Evolutionary conservation across 2,329 filamentous ascomycete species (phyloP).

Genomic region (Diaporthe sp.): DNA sequence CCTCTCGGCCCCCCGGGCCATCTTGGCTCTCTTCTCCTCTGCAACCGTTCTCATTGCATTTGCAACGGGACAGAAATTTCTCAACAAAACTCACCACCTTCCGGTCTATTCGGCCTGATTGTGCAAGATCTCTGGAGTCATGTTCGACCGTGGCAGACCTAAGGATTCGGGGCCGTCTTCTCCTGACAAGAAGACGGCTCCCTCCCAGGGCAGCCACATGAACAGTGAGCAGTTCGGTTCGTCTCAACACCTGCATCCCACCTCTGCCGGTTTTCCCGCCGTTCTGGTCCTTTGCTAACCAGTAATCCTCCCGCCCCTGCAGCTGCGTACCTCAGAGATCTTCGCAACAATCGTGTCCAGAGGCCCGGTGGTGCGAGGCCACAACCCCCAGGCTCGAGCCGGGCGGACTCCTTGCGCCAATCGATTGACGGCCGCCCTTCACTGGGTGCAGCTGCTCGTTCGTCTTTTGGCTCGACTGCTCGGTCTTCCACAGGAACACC

Average conservation of each 20-base stretch:
- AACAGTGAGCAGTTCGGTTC: constrained; percentile 74
- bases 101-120: constrained; percentile 36
- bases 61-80: constrained; percentile 33
- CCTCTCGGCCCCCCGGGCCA: constrained; percentile 19
- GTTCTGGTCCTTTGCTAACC: constrained; percentile 33
- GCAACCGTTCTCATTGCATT: constrained; percentile 35
- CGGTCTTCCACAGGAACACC: constrained; percentile 41
- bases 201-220: constrained; percentile 73
- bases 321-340: constrained; percentile 78
- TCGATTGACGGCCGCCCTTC: constrained; percentile 44
- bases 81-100: constrained; percentile 30
- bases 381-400: constrained; percentile 52
- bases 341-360: constrained; percentile 74
- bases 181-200: constrained; percentile 62
- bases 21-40: constrained; percentile 21
- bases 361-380: constrained; percentile 79
- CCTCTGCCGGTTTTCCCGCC: background rate
- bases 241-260: constrained; percentile 39
- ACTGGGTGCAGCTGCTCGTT: constrained; percentile 43
- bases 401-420: constrained; percentile 46
- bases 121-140: constrained; percentile 39
- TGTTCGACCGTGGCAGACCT: constrained; percentile 47
- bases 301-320: constrained; percentile 37
- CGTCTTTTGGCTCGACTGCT: constrained; percentile 47
- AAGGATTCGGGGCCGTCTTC: constrained; percentile 48